phyloP scores from a whole-genome alignment of 345 rosid genomes.

The Linum trigynum region DNA sequence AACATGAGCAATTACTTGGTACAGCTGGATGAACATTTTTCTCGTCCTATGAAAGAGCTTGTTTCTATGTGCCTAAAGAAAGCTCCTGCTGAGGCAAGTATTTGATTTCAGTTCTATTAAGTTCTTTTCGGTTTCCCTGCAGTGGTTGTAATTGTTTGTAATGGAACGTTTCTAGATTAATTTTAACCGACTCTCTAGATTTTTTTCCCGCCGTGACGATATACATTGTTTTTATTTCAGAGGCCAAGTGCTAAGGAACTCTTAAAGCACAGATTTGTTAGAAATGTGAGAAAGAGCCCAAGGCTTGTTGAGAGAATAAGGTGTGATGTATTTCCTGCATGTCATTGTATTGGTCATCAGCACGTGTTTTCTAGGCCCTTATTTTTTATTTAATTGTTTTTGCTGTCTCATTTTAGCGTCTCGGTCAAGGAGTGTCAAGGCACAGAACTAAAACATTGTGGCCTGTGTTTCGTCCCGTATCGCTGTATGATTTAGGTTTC shows the following conservation, averaged over 20 bases:
- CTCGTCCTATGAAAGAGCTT: slow-evolving; percentile 94
- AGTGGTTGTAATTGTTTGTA: neutral
- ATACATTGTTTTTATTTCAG: slow-evolving; percentile 36
- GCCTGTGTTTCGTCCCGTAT: too few relatives aligned
- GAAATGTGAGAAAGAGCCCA: slow-evolving; percentile 73
- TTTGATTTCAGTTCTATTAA: neutral
- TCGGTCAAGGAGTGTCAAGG: too few relatives aligned
- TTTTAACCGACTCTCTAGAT: neutral
- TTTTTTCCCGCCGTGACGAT: too few relatives aligned
- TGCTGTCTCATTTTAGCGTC: too few relatives aligned
- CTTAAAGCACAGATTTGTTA: slow-evolving; percentile 82
- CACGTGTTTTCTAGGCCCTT: neutral
- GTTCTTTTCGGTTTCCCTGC: neutral
- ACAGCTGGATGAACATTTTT: slow-evolving; percentile 99
- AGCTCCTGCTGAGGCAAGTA: slow-evolving; percentile 77
- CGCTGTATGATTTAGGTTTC: too few relatives aligned
- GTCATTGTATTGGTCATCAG: neutral
- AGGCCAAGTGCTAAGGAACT: slow-evolving; percentile 96
- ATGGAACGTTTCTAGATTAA: neutral
- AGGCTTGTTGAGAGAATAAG: slow-evolving; percentile 91
- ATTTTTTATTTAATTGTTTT: too few relatives aligned
- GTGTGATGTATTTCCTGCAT: slow-evolving; percentile 29
- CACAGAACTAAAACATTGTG: too few relatives aligned
- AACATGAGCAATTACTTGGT: slow-evolving; percentile 17
- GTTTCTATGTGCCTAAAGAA: slow-evolving; percentile 90